Evolutionary conservation across 768 basidiomycete species (phyloP).

Genomic region (Podaxis sp.): DNA sequence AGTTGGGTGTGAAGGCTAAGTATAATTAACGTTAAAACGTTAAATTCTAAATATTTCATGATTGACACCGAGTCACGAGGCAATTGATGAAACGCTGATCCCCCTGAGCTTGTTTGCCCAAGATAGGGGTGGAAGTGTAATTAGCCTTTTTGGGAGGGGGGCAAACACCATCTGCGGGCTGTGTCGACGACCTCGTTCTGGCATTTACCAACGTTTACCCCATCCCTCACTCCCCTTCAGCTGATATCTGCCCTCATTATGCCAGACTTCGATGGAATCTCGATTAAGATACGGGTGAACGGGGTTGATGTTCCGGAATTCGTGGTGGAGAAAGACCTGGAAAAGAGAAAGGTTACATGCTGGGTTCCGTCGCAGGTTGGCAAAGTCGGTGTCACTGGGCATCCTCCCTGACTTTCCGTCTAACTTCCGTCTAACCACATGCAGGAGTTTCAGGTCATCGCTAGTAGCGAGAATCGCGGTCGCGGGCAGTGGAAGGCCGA

Average conservation of each 20-base stretch:
- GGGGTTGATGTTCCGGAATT: neutral
- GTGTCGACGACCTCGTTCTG: too few relatives aligned
- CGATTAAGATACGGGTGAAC: neutral
- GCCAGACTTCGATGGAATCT: neutral
- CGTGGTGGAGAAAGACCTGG: neutral
- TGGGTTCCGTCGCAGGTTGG: conserved; percentile 30
- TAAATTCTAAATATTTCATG: too few relatives aligned
- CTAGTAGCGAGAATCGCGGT: neutral
- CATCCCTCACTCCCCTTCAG: neutral
- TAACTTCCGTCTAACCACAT: neutral
- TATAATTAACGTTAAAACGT: too few relatives aligned
- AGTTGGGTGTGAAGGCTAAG: too few relatives aligned
- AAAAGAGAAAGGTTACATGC: conserved; percentile 20
- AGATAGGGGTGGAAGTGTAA: neutral
- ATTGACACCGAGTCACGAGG: too few relatives aligned
- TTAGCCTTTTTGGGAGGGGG: neutral
- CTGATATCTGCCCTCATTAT: neutral
- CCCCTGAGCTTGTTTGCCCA: too few relatives aligned
- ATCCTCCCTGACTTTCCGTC: neutral
- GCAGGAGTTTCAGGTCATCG: neutral
- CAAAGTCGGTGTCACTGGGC: conserved; percentile 19
- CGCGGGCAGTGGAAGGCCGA: neutral
- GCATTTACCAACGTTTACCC: neutral
- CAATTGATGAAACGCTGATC: too few relatives aligned
- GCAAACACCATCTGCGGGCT: neutral